A percentile compares a stretch with the other conserved stretches of the same genome.
Evolutionary conservation across 495 filamentous ascomycete species (phyloP).

Genomic region (Lophiotrema nucula): DNA sequence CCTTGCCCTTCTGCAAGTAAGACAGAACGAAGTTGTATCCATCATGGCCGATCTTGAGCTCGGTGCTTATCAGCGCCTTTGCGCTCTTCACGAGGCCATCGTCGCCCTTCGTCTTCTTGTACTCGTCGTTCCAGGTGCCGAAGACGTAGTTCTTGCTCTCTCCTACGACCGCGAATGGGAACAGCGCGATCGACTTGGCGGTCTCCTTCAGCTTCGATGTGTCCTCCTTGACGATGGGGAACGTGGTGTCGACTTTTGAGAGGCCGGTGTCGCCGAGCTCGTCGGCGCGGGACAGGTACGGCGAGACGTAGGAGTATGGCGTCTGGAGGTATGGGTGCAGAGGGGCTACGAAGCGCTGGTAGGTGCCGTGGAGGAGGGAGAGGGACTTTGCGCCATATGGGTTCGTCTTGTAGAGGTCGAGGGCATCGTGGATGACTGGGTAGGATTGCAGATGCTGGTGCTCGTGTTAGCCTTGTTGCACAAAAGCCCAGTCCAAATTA

Average conservation of each 20-base stretch:
- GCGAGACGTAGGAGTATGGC: slow-evolving; percentile 74
- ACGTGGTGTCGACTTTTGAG: slow-evolving; percentile 67
- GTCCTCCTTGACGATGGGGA: slow-evolving; percentile 87
- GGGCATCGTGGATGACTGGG: slow-evolving; percentile 77
- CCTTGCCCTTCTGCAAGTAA: slow-evolving; percentile 45
- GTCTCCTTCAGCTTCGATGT: slow-evolving; percentile 71
- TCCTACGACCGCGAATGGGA: slow-evolving; percentile 64
- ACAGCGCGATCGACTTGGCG: slow-evolving; percentile 60
- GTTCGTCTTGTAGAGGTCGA: slow-evolving; percentile 73
- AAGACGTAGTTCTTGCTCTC: slow-evolving; percentile 75
- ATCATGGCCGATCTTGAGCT: slow-evolving; percentile 69
- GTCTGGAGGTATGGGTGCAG: slow-evolving; percentile 72
- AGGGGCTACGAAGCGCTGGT: slow-evolving; percentile 65
- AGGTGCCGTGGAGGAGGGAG: slow-evolving; percentile 65
- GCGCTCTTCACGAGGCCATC: slow-evolving; percentile 64
- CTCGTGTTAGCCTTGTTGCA: slow-evolving; percentile 21
- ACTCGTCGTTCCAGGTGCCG: slow-evolving; percentile 68
- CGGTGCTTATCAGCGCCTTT: slow-evolving; percentile 74
- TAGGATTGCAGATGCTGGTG: slow-evolving; percentile 78
- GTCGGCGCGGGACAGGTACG: slow-evolving; percentile 82
- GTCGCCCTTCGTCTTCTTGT: slow-evolving; percentile 67
- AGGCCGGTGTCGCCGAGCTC: slow-evolving; percentile 73
- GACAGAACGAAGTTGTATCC: slow-evolving; percentile 57
- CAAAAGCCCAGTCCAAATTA: too few relatives aligned
- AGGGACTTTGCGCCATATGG: slow-evolving; percentile 79